These are phyloP conservation scores for Eucalyptus curtisii DNA, from an alignment of 345 rosid genomes.

Conservation along the genomic window DNA sequence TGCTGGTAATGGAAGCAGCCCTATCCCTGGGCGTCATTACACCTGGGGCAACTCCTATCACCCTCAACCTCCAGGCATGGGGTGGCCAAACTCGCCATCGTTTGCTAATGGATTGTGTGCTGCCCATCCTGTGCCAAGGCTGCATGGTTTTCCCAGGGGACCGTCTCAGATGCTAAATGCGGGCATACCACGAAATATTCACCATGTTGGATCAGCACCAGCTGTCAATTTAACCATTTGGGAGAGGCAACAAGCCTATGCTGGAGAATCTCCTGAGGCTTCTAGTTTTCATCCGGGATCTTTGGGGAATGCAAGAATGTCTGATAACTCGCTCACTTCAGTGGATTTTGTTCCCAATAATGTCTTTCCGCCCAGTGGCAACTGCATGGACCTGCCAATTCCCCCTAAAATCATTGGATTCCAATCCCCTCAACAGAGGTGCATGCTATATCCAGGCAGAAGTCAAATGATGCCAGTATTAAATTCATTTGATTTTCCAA, in stretches of 20 bases:
- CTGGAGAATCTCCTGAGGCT: slow-evolving; percentile 63
- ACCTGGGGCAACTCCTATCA: slow-evolving; percentile 62
- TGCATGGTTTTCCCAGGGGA: slow-evolving; percentile 56
- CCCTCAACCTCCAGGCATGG: slow-evolving; percentile 45
- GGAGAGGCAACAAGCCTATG: slow-evolving; percentile 62
- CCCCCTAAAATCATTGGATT: slow-evolving; percentile 32
- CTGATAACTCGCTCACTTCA: slow-evolving; percentile 10
- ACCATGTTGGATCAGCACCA: slow-evolving; percentile 84
- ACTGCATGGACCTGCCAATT: slow-evolving; percentile 35
- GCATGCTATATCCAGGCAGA: slow-evolving; percentile 60
- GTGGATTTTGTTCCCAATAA: slow-evolving; percentile 11
- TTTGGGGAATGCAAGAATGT: slow-evolving; percentile 13
- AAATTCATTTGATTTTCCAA: slow-evolving; percentile 58
- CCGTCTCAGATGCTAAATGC: slow-evolving; percentile 50
- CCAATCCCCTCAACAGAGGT: slow-evolving; percentile 64
- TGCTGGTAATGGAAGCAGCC: slow-evolving; percentile 51
- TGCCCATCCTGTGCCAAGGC: slow-evolving; percentile 35
- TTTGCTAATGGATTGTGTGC: slow-evolving; percentile 45
- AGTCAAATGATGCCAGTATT: slow-evolving; percentile 49
- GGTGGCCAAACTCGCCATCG: slow-evolving; percentile 86
- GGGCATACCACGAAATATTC: slow-evolving; percentile 40
- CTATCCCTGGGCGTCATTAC: slow-evolving; percentile 46
- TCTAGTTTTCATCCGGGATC: slow-evolving; percentile 15
- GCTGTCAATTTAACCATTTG: slow-evolving; percentile 59
- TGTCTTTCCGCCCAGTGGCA: slow-evolving; percentile 38